Evolutionary conservation across 495 filamentous ascomycete species (phyloP).

Genomic region (Hypoxylon intermedium): DNA sequence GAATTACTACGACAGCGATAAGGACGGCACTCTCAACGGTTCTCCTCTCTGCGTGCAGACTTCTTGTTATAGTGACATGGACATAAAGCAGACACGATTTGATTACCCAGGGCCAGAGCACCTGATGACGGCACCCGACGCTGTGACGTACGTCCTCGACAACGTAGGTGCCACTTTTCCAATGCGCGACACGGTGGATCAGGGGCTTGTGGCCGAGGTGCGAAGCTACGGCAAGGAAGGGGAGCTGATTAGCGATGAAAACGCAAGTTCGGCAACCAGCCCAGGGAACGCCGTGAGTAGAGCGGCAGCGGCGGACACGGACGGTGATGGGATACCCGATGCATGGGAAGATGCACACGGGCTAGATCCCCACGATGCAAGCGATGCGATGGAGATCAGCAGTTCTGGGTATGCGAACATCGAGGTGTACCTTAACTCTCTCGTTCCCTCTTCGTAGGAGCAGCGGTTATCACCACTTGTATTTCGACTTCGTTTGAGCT

Average conservation of each 20-base stretch:
- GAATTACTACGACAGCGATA: slow-evolving; percentile 51
- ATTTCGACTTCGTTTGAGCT: no score
- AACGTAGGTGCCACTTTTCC: slow-evolving; percentile 33
- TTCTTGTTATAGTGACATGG: slow-evolving; percentile 38
- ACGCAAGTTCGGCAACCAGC: slow-evolving; percentile 23
- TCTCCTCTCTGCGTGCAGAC: slow-evolving; percentile 41
- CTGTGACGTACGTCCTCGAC: slow-evolving; percentile 29
- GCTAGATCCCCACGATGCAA: slow-evolving; percentile 31
- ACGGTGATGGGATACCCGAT: slow-evolving; percentile 42
- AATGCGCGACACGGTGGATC: slow-evolving; percentile 32
- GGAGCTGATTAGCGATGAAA: slow-evolving; percentile 43
- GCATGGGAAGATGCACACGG: slow-evolving; percentile 44
- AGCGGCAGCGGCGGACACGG: slow-evolving; percentile 28
- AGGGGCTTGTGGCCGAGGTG: slow-evolving; percentile 34
- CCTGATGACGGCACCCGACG: slow-evolving; percentile 26
- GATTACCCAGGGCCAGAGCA: slow-evolving; percentile 28
- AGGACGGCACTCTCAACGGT: slow-evolving; percentile 46
- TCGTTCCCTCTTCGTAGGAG: slow-evolving; percentile 37
- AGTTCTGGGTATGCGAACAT: slow-evolving; percentile 44
- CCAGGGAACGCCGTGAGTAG: slow-evolving; percentile 13
- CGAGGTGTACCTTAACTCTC: slow-evolving; percentile 45
- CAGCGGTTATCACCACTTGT: no score
- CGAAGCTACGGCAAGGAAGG: slow-evolving; percentile 39
- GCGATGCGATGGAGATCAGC: slow-evolving; percentile 37
- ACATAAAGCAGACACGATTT: slow-evolving; percentile 21